Evolutionary conservation across 768 basidiomycete species (phyloP).

Genomic region (Favolaschia claudopus): DNA sequence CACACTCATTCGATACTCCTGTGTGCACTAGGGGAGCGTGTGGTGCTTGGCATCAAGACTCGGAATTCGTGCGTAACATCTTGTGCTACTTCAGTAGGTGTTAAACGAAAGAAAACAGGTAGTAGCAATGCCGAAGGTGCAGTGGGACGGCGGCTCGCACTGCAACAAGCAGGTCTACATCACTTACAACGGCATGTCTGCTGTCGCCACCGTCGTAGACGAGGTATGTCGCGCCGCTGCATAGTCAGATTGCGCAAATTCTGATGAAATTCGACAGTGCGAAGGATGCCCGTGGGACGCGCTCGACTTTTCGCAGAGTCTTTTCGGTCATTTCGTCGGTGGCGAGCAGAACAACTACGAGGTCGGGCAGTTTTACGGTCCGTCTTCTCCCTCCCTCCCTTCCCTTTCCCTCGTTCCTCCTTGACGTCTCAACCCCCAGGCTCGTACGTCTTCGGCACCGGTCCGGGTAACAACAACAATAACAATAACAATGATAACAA

Average conservation of each 20-base stretch:
- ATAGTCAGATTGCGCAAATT: background rate
- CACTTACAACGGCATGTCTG: slow-evolving; percentile 35
- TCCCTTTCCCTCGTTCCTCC: background rate
- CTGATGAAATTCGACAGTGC: slow-evolving; percentile 34
- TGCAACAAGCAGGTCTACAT: slow-evolving; percentile 49
- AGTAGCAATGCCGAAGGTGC: slow-evolving; percentile 18
- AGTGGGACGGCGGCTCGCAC: slow-evolving; percentile 35
- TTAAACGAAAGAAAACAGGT: background rate
- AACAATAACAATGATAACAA: background rate
- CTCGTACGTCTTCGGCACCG: slow-evolving; percentile 2
- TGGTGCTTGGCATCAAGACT: background rate
- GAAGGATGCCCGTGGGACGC: slow-evolving; percentile 35
- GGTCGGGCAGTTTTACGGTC: slow-evolving; percentile 3
- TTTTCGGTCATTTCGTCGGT: slow-evolving; percentile 46
- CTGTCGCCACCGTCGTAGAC: slow-evolving; percentile 43
- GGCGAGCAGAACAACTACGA: slow-evolving; percentile 9
- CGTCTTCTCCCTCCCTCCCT: background rate
- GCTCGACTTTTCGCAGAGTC: slow-evolving; percentile 48
- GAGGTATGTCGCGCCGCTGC: slow-evolving; percentile 27
- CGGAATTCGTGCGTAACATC: slow-evolving; percentile 10
- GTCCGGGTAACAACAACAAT: background rate
- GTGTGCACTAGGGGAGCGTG: slow-evolving; percentile 16
- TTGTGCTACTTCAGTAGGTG: background rate
- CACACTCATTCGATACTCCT: background rate
- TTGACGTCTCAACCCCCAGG: background rate